Evolutionary conservation across 2,329 filamentous ascomycete genomes (phyloP).

Genomic region (Aspergillus sp.): DNA sequence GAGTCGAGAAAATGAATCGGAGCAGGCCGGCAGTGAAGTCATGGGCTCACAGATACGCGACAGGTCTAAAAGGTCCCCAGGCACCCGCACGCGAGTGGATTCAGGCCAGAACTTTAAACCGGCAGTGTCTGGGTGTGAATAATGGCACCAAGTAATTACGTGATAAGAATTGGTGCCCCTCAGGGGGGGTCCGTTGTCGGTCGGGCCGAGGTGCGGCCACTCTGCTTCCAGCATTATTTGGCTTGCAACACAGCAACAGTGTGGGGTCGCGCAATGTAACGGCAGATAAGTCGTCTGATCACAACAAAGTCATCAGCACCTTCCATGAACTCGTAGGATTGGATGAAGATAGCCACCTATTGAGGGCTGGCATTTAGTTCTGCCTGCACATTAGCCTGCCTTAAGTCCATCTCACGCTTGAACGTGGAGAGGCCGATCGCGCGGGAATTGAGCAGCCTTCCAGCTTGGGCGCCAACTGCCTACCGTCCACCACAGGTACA

Average conservation of each 20-base stretch:
- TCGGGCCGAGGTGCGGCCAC: slow-evolving; percentile 2
- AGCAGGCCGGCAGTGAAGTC: slow-evolving; percentile 6
- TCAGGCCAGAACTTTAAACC: neutral
- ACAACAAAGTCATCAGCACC: neutral
- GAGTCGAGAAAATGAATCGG: slow-evolving; percentile 20
- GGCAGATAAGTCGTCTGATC: neutral
- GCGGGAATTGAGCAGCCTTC: neutral
- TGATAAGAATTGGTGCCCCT: slow-evolving; percentile 2
- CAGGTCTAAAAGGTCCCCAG: slow-evolving; percentile 4
- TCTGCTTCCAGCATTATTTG: neutral
- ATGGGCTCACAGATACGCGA: neutral
- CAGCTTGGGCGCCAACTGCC: neutral
- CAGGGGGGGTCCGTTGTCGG: neutral
- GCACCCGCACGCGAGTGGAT: neutral
- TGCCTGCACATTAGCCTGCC: too few species aligned
- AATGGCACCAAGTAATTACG: slow-evolving; percentile 1
- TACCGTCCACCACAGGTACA: neutral
- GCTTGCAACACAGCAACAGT: neutral
- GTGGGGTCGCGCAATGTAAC: neutral
- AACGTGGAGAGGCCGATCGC: neutral
- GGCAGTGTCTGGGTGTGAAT: neutral
- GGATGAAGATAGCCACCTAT: neutral
- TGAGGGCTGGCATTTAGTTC: neutral
- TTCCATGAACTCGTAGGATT: neutral
- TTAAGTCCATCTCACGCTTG: too few species aligned